Conservation (phyloP, 371 early-diverging fungal species). For the Catenaria anguillulae region DNA sequence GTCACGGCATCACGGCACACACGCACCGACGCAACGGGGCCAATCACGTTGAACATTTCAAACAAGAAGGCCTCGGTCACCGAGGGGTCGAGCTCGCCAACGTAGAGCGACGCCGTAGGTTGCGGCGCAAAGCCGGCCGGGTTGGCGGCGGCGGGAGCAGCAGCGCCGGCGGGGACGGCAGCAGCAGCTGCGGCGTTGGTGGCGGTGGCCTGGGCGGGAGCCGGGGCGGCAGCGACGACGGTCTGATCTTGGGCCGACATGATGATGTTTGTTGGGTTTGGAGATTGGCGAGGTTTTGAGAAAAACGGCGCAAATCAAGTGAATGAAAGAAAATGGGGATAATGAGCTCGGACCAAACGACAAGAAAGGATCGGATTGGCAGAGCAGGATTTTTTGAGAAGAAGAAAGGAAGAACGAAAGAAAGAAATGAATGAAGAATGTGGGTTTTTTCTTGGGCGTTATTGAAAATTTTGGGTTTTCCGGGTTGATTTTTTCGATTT, state of each 20-base stretch:
- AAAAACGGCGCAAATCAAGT: no score
- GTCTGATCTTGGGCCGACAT: not conserved
- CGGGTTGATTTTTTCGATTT: no score
- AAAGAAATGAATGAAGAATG: no score
- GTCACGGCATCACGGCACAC: slow-evolving; percentile 97
- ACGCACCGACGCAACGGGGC: slow-evolving; percentile 92
- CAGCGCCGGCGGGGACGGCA: not conserved
- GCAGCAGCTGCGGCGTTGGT: not conserved
- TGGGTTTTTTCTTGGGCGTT: no score
- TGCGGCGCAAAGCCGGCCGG: slow-evolving; percentile 3
- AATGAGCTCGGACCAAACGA: no score
- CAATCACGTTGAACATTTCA: slow-evolving; percentile 89
- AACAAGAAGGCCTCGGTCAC: slow-evolving; percentile 95
- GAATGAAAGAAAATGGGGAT: no score
- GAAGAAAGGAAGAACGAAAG: no score
- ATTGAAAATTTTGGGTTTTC: no score
- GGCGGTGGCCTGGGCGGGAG: slow-evolving; percentile 2
- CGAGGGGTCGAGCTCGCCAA: slow-evolving; percentile 79
- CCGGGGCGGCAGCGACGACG: not conserved
- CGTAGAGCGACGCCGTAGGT: slow-evolving; percentile 60
- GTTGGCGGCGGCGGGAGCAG: not conserved
- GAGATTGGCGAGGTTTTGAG: not conserved
- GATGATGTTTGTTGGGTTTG: not conserved
- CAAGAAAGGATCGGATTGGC: no score
- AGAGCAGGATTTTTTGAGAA: no score